Evolutionary conservation across 202 grass and related monocot genomes (phyloP), one percentile per base, ranked within the genome.

Genomic region (Musa balbisiana): DNA sequence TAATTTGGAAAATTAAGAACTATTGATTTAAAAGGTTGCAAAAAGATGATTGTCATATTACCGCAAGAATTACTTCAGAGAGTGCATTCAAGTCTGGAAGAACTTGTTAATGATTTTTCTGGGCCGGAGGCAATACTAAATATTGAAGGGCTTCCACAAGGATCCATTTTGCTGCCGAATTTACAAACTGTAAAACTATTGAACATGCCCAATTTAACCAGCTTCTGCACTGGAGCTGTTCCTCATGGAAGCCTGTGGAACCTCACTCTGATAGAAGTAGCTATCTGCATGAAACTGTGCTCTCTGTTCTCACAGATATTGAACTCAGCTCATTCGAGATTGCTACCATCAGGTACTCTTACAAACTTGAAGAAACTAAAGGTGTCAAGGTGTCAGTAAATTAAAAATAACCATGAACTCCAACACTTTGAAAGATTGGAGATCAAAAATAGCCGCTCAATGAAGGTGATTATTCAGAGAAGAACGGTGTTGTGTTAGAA

Each of bases 61-160:
- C 71, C 80, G 27, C 63, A 55, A 12, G 64, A 65, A 15, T 82
- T 82, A 27, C 73, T 82, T 54, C 21, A 55, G 29, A 75, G 80
- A 49, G 52, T 82, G 56, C 56, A 75, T 75, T 20, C 2, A 22
- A 51, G 55, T 22, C 29, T 75, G 22, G 17, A 50, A 21, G 27
- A 23, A 2, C 55, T 75, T 13, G 5, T 75, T 21, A 21, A 49
- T 14, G 27, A 8, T 14, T 49, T 15, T 62, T 3, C 16, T 50
- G 15, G 10, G 9, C 73, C 27, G 62, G 8, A 23, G 22, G 63
- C 52, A 27, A 9, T 79, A 19, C 56, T 73, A 20, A 64, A 74
- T 54, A 73, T 84, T 11, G 63, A 63, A 23, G 55, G 21, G 5
- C n/a, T 64, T 53, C 25, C 51, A 33, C 10, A 64, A 50, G 54